Evolutionary conservation across 768 basidiomycete species (phyloP).

Genomic region (Termitomyces sp.): DNA sequence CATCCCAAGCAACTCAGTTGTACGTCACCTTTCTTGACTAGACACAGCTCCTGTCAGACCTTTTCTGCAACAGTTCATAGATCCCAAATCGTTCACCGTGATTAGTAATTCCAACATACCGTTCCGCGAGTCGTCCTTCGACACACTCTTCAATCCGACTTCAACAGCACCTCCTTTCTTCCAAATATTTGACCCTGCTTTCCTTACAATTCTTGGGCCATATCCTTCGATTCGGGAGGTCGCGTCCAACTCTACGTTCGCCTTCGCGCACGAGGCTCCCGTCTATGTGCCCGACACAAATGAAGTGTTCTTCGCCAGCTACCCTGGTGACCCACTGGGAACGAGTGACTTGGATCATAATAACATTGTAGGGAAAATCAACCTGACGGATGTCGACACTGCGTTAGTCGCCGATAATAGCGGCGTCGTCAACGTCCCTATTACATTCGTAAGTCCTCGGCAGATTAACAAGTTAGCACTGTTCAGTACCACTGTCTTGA

Average conservation of each 20-base stretch:
- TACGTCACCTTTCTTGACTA: conserved; percentile 12
- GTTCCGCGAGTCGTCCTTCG: conserved; percentile 35
- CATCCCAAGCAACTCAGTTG: conserved; percentile 28
- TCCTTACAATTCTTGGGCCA: conserved; percentile 55
- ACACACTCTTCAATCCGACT: conserved; percentile 56
- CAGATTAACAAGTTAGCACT: not conserved
- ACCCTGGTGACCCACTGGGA: conserved; percentile 60
- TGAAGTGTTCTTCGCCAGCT: conserved; percentile 70
- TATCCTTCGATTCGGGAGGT: conserved; percentile 56
- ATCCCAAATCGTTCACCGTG: conserved; percentile 51
- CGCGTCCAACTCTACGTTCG: conserved; percentile 55
- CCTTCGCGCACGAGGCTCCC: conserved; percentile 81
- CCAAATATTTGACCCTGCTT: conserved; percentile 45
- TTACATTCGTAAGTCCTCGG: conserved; percentile 33
- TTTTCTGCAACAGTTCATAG: conserved; percentile 37
- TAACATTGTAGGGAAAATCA: conserved; percentile 61
- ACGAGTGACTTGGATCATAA: conserved; percentile 61
- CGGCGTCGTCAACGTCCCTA: conserved; percentile 42
- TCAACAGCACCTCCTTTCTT: conserved; percentile 57
- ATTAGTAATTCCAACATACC: conserved; percentile 36
- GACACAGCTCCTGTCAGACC: not conserved
- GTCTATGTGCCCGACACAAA: conserved; percentile 63
- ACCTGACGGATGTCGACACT: conserved; percentile 49
- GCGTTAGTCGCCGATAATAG: conserved; percentile 33
- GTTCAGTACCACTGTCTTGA: not conserved